phyloP scores from a whole-genome alignment of 106 monocot species.

The Platanthera zijinensis region DNA sequence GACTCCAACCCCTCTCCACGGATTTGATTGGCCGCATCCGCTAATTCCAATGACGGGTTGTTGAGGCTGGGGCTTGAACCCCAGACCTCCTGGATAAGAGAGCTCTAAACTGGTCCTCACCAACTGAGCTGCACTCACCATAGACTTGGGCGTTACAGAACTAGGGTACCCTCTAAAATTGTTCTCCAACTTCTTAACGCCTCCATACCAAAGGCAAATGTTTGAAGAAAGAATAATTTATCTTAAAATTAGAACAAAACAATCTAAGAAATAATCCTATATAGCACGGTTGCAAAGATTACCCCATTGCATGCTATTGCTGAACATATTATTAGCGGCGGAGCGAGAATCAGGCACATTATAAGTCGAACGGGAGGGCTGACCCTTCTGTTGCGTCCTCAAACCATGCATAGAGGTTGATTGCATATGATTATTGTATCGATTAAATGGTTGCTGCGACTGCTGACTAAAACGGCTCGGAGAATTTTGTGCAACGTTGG shows the following conservation, averaged over 20 bases:
- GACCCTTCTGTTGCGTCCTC: constrained; percentile 21
- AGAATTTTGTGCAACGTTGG: constrained; percentile 39
- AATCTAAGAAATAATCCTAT: neutral
- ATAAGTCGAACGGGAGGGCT: constrained; percentile 19
- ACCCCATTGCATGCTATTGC: constrained; percentile 56
- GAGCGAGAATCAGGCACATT: constrained; percentile 25
- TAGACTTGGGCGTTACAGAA: too few species aligned
- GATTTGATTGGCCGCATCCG: too few species aligned
- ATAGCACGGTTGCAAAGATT: constrained; percentile 8
- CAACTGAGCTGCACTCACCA: too few species aligned
- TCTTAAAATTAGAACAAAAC: neutral
- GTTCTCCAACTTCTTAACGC: neutral
- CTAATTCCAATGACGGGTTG: too few species aligned
- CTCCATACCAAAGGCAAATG: neutral
- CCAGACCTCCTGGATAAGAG: too few species aligned
- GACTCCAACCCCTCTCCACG: too few species aligned
- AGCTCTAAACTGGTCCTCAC: too few species aligned
- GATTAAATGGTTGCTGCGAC: constrained; percentile 49
- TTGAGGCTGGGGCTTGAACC: too few species aligned
- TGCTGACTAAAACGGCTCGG: constrained; percentile 60
- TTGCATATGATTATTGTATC: constrained; percentile 24
- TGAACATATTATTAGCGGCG: constrained; percentile 25
- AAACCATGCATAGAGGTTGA: constrained; percentile 19
- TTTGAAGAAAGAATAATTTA: neutral
- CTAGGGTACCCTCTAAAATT: neutral